A percentile compares a stretch with the other conserved stretches of the same genome.
phyloP scores from a whole-genome alignment of 345 rosid genomes.

The Eucalyptus regnans region DNA sequence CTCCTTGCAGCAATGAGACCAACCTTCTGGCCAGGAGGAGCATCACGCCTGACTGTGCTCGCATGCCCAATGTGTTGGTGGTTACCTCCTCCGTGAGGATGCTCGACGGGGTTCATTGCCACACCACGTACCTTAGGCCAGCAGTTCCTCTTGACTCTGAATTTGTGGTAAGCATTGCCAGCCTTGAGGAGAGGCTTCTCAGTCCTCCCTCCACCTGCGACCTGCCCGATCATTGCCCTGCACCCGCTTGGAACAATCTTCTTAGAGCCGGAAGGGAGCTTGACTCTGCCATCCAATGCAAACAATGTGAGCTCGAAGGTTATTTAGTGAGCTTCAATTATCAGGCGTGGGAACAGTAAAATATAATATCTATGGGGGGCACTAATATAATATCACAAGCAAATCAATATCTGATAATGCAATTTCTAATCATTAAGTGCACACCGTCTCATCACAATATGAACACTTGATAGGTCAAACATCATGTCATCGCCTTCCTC shows the following conservation, averaged over 20 bases:
- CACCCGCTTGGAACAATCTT: constrained; percentile 41
- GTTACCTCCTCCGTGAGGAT: constrained; percentile 54
- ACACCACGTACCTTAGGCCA: constrained; percentile 57
- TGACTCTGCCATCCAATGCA: constrained; percentile 10
- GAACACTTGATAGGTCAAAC: neutral
- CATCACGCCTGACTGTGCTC: constrained; percentile 39
- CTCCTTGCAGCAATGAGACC: constrained; percentile 49
- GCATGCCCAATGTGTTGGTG: constrained; percentile 52
- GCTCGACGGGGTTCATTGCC: constrained; percentile 52
- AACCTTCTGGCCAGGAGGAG: constrained; percentile 47
- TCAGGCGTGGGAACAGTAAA: neutral
- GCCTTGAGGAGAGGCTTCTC: constrained; percentile 50
- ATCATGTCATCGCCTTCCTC: neutral
- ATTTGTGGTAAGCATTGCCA: constrained; percentile 44
- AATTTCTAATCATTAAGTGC: neutral
- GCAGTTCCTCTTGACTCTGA: constrained; percentile 44
- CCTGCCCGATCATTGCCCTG: constrained; percentile 44
- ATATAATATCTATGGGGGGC: neutral
- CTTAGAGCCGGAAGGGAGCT: constrained; percentile 45
- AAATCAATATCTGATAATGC: neutral
- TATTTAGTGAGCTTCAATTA: neutral
- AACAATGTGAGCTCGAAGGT: neutral
- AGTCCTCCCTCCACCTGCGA: constrained; percentile 43
- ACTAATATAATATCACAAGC: neutral
- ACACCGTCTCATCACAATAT: neutral